Base-by-base conservation (phyloP, 805 yeast genomes). In the Candida succiphila region DNA sequence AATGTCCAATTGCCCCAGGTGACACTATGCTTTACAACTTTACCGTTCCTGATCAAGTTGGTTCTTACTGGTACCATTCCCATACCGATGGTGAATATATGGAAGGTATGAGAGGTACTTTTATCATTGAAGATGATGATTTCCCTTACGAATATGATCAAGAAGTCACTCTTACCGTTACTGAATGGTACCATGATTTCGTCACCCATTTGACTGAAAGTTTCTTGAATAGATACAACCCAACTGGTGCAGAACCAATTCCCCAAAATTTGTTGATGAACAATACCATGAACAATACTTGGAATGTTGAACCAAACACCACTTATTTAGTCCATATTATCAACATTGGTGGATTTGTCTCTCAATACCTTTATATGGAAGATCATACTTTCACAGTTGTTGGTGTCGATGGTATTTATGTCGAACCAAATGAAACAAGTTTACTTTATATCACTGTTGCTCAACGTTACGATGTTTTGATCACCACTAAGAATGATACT, bases 171-270 rank as follows among this genome's bases (percentile, higher is more conserved):
- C 51, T 89, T 39, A 61, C 82, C 7, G 46, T 92, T 28, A 65
- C 81, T 31, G 98, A 92, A 50, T 88, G 96, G 94, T 92, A 92
- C 63, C 95, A 86, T 54, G 67, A 68, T 30, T 55, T 58, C 32
- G 66, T 78, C 22, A 62, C 63, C 18, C 72, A 58, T 25, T 63
- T 81, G 44, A 60, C 66, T 42, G 61, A 67, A 14, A 37, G 46
- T 25, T 88, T 92, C 63, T 52, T 87, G 65, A 72, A 62, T 43
- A 54, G 78, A 41, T 77, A 67, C 64, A 92, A 92, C 60, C 98
- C 98, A 38, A 85, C 96, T 8, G 98, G 98, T 51, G 96, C 97
- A 29, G 98, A 92, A 63, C 98, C 98, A 33, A 78, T 92, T 45
- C 98, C 98, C 7, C 81, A 83, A 44, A 65, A 70, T 53, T 58